These are phyloP conservation scores for Russula compacta DNA, from an alignment of 768 basidiomycete species.

Conservation along the genomic window DNA sequence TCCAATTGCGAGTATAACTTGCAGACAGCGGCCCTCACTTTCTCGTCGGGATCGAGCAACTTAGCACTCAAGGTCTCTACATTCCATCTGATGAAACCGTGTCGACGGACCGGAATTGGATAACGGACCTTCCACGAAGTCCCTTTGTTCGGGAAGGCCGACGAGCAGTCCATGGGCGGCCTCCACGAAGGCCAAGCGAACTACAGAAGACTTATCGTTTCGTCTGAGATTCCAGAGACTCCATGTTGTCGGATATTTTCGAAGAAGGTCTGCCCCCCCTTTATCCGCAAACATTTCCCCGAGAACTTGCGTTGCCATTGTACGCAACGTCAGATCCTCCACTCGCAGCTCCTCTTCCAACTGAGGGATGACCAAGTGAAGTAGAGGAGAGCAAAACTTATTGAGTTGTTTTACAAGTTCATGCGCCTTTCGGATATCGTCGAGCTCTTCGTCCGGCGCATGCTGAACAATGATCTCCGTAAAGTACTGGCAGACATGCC, in stretches of 20 bases:
- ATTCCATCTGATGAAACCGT: neutral
- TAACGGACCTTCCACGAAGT: slow-evolving; percentile 61
- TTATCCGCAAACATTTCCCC: slow-evolving; percentile 88
- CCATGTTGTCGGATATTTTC: slow-evolving; percentile 82
- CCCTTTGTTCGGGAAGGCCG: slow-evolving; percentile 57
- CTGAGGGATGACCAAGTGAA: slow-evolving; percentile 88
- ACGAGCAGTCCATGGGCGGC: slow-evolving; percentile 49
- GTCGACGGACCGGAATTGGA: neutral
- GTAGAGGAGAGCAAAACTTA: slow-evolving; percentile 65
- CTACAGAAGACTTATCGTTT: slow-evolving; percentile 61
- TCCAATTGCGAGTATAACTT: slow-evolving; percentile 74
- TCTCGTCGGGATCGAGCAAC: slow-evolving; percentile 83
- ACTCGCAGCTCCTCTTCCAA: slow-evolving; percentile 84
- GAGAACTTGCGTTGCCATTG: slow-evolving; percentile 77
- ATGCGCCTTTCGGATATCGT: slow-evolving; percentile 69
- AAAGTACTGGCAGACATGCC: slow-evolving; percentile 87
- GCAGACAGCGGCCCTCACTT: slow-evolving; percentile 79
- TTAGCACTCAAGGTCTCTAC: slow-evolving; percentile 55
- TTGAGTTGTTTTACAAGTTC: slow-evolving; percentile 78
- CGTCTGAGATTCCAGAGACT: slow-evolving; percentile 69
- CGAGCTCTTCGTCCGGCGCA: slow-evolving; percentile 50
- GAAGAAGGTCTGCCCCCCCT: slow-evolving; percentile 61
- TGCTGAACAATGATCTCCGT: slow-evolving; percentile 72
- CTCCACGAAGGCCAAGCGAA: slow-evolving; percentile 77
- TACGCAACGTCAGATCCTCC: slow-evolving; percentile 59